Conservation (phyloP, 768 basidiomycete genomes). For the Panellus pusillus region DNA sequence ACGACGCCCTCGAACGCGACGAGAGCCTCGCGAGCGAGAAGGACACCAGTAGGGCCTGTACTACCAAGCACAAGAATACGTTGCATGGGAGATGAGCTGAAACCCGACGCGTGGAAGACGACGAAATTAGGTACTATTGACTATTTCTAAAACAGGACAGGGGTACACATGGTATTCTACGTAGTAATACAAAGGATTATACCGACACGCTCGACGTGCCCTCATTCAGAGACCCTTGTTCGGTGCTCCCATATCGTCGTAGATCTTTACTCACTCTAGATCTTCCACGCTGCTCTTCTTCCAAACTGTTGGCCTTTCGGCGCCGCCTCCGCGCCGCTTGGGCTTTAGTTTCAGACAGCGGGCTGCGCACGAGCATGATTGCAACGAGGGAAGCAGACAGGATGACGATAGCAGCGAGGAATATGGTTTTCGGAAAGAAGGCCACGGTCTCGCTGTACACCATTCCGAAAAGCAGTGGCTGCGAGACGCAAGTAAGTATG, state of each 20-base stretch:
- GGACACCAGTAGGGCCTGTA: constrained; percentile 61
- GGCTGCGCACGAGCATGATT: constrained; percentile 43
- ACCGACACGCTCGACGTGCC: constrained; percentile 1
- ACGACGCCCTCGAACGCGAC: constrained; percentile 35
- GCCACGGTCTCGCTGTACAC: constrained; percentile 73
- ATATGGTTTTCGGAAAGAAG: constrained; percentile 68
- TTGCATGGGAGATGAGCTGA: too few relatives aligned
- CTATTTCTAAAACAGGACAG: too few relatives aligned
- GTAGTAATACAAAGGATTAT: not conserved
- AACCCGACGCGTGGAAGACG: too few relatives aligned
- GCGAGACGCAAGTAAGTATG: not conserved
- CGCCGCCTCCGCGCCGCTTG: constrained; percentile 18
- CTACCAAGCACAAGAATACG: constrained; percentile 64
- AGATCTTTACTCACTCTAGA: constrained; percentile 50
- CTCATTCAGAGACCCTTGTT: not conserved
- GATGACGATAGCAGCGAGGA: constrained; percentile 54
- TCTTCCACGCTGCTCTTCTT: constrained; percentile 42
- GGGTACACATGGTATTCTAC: too few relatives aligned
- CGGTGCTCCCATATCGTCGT: constrained; percentile 18
- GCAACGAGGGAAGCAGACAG: constrained; percentile 40
- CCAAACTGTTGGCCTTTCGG: constrained; percentile 18
- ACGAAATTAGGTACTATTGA: too few relatives aligned
- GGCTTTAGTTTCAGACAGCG: constrained; percentile 28
- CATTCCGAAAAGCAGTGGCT: constrained; percentile 74
- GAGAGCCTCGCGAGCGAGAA: constrained; percentile 58